A percentile compares a stretch with the other conserved stretches of the same genome.
Conservation (phyloP, 192 early-diverging fungal species). For the Backusella westeae region DNA sequence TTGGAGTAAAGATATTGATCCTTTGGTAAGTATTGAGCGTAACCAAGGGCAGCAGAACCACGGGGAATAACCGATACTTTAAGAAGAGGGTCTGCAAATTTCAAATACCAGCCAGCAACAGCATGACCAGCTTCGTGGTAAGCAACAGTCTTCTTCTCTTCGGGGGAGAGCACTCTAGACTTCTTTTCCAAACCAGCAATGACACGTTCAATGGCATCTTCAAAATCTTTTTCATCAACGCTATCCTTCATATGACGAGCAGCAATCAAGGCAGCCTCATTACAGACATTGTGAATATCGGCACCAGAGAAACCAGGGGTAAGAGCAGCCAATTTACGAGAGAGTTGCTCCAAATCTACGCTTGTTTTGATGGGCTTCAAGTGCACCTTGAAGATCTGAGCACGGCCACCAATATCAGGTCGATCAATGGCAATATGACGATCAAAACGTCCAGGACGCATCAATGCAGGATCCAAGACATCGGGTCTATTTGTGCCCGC, state of each 20-base stretch:
- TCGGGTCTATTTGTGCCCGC: slow-evolving; percentile 98
- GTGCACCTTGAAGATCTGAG: slow-evolving; percentile 97
- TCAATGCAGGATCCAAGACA: slow-evolving; percentile 93
- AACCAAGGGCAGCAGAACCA: slow-evolving; percentile 92
- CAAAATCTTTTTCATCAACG: slow-evolving; percentile 90
- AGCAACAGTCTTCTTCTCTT: slow-evolving; percentile 99
- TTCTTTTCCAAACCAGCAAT: slow-evolving; percentile 99
- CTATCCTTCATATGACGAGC: slow-evolving; percentile 78
- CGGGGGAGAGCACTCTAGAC: slow-evolving; percentile 88
- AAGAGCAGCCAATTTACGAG: slow-evolving; percentile 88
- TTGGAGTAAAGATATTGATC: slow-evolving; percentile 96
- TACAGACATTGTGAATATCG: slow-evolving; percentile 98
- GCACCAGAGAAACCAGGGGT: slow-evolving; percentile 99
- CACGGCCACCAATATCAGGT: slow-evolving; percentile 95
- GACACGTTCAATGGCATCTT: slow-evolving; percentile 96
- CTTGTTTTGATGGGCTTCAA: slow-evolving; percentile 88
- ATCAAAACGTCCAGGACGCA: slow-evolving; percentile 98
- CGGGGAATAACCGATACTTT: slow-evolving; percentile 99
- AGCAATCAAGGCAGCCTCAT: slow-evolving; percentile 97
- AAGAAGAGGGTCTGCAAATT: slow-evolving; percentile 93
- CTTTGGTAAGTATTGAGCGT: slow-evolving; percentile 98
- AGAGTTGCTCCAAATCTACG: slow-evolving; percentile 74
- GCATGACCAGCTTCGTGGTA: slow-evolving; percentile 99
- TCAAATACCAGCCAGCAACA: slow-evolving; percentile 96
- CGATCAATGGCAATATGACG: slow-evolving; percentile 96